Evolutionary conservation across 352 stramenopile genomes (phyloP), one percentile per base, ranked within the genome.

Genomic region (Pythium vanterpoolii): DNA sequence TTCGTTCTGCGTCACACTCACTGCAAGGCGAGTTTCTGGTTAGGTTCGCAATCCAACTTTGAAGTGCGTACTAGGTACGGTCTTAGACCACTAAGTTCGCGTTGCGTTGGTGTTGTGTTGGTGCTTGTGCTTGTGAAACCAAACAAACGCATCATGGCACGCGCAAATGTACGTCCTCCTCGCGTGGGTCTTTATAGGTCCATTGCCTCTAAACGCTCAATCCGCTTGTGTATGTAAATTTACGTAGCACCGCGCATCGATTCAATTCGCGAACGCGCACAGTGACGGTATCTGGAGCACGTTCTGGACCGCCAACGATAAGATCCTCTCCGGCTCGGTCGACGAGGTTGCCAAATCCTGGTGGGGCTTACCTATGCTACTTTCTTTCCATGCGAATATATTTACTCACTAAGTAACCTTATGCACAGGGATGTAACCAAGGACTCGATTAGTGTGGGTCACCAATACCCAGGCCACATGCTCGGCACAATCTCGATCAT

Each of bases 231-330:
- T 19, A 30, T n/a, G 5, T 47, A 21, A 33, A 31, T 24, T 5
- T 1, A 2, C n/a, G 19, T 64, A 93, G 83, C 79, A 90, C 67
- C 83, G 86, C 24, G 76, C 82, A n/a, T 95, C 83, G 47, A 75
- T 90, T 43, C 80, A 90, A 72, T 88, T 90, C 65, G 63, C 76
- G 26, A 92, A 87, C 48, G 87, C 87, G 7, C 87, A 96, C 71
- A 90, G 81, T 62, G 86, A 95, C 56, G 85, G 86, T 60, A 90
- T 96, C 46, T 96, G 86, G 83, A 93, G 77, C 72, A 90, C 85
- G 34, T 91, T 87, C 69, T 96, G 87, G 87, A 95, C 87, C 44
- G 74, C 74, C 46, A 83, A 89, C 62, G 83, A 93, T 70, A 88
- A 93, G 69, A 90, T 96, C 71, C 70, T 96, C 43, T 92, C 84